A percentile compares a stretch with the other conserved stretches of the same genome.
Evolutionary conservation across 2,329 filamentous ascomycete species (phyloP).

Genomic region (Pseudocercospora fijiensis): DNA sequence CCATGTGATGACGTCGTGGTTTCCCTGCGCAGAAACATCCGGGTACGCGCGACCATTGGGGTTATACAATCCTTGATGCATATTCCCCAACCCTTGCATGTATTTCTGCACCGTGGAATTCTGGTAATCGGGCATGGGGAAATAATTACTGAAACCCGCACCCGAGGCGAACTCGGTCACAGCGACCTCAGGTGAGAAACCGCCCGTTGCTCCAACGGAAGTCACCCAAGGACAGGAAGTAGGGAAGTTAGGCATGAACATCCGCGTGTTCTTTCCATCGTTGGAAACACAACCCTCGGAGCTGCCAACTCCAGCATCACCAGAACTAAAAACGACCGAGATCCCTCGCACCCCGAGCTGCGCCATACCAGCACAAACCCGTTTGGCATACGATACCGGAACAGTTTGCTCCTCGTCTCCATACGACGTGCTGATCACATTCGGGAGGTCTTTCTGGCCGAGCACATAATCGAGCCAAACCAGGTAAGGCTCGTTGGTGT

Average conservation of each 20-base stretch:
- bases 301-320: constrained; percentile 54
- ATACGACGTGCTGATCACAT: constrained; percentile 65
- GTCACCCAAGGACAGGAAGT: constrained; percentile 52
- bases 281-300: constrained; percentile 48
- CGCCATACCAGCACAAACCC: constrained; percentile 61
- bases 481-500: constrained; percentile 69
- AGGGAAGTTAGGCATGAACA: constrained; percentile 49
- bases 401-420: constrained; percentile 66
- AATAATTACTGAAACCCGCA: constrained; percentile 49
- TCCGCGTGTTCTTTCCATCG: constrained; percentile 45
- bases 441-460: constrained; percentile 55
- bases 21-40: constrained; percentile 54
- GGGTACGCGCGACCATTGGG: constrained; percentile 47
- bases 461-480: constrained; percentile 62
- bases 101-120: constrained; percentile 43
- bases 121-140: constrained; percentile 47
- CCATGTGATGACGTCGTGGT: constrained; percentile 38
- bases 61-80: constrained; percentile 48
- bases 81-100: constrained; percentile 42
- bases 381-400: constrained; percentile 59
- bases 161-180: constrained; percentile 56
- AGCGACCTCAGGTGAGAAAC: constrained; percentile 48
- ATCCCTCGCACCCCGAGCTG: constrained; percentile 68
- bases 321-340: constrained; percentile 62
- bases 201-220: constrained; percentile 46